Evolutionary conservation across 192 early-diverging fungal species (phyloP).

Genomic region (Coemansia sp.): DNA sequence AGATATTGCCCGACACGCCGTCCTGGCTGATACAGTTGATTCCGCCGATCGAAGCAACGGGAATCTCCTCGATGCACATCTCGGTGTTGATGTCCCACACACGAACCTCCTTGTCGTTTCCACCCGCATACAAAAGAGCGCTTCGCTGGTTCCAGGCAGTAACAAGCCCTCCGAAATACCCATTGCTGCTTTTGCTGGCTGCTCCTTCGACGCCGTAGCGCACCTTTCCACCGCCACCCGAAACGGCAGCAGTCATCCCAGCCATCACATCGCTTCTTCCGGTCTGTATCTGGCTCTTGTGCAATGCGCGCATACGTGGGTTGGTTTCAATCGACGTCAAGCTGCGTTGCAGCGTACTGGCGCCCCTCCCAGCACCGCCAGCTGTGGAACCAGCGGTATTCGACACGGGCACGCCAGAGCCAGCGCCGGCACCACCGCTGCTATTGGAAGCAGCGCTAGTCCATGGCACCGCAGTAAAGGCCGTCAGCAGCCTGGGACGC

Average conservation of each 20-base stretch:
- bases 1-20: conserved; percentile 39
- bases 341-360: background rate
- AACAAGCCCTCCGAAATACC: conserved; percentile 15
- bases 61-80: conserved; percentile 50
- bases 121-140: conserved; percentile 44
- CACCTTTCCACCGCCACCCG: background rate
- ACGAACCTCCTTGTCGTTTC: conserved; percentile 42
- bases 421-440: background rate
- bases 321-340: background rate
- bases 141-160: conserved; percentile 54
- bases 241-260: background rate
- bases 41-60: conserved; percentile 37
- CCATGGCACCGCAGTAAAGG: conserved; percentile 47
- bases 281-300: background rate
- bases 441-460: conserved; percentile 1
- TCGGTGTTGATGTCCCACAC: conserved; percentile 53
- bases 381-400: background rate
- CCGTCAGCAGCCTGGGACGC: conserved; percentile 40
- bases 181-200: background rate
- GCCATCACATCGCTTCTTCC: background rate
- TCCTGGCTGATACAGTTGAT: conserved; percentile 48
- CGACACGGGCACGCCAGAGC: background rate
- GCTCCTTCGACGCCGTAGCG: background rate
- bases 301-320: conserved; percentile 16
- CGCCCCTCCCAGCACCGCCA: background rate